These are phyloP conservation scores for Gossypium schwendimanii DNA, from an alignment of 441 rosid genomes.

Conservation along the genomic window DNA sequence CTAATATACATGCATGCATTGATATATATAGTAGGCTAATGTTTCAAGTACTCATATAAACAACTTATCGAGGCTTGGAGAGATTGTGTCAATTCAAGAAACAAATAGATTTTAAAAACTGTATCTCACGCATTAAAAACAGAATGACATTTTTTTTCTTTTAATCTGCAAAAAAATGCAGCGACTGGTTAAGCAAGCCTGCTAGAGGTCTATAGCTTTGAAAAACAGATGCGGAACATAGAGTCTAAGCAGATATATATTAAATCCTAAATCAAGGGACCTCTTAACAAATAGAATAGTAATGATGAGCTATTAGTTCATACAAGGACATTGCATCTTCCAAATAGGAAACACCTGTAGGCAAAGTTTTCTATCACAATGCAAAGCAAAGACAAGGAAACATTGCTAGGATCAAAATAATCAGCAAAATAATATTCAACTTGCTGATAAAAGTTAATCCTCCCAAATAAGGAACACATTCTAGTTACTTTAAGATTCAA, in stretches of 20 bases:
- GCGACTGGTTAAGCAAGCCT: not conserved
- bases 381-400: not conserved
- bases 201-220: not conserved
- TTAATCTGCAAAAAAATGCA: not conserved
- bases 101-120: not conserved
- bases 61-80: conserved; percentile 1
- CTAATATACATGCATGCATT: not conserved
- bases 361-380: conserved; percentile 7
- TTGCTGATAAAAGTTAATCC: not conserved
- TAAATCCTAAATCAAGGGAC: not conserved
- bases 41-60: not conserved
- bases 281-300: not conserved
- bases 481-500: not conserved
- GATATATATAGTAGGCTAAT: not conserved
- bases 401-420: not conserved
- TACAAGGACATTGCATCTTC: not conserved
- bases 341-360: not conserved
- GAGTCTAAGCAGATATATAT: not conserved
- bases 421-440: not conserved
- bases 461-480: not conserved
- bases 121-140: not conserved
- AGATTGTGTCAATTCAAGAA: not conserved
- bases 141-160: not conserved
- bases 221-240: not conserved
- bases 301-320: not conserved